Evolutionary conservation across 768 basidiomycete genomes (phyloP).

Genomic region (Serendipita sp.): DNA sequence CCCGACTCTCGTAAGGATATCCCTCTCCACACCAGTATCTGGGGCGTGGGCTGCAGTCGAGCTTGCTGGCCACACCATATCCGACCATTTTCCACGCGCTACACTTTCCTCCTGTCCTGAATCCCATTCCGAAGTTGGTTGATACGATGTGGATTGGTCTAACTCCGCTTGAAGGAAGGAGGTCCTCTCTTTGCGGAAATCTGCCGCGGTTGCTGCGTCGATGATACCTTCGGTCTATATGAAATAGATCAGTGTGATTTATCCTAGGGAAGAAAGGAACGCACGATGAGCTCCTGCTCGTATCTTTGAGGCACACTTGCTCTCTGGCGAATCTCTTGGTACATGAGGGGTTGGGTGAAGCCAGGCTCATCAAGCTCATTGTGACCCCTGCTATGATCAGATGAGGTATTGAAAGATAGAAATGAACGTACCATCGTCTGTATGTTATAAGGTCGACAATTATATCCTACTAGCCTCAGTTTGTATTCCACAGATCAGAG

Average conservation of each 20-base stretch:
- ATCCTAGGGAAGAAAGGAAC: slow-evolving; percentile 14
- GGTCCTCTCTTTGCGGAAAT: slow-evolving; percentile 43
- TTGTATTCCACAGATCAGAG: background rate
- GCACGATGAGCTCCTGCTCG: slow-evolving; percentile 58
- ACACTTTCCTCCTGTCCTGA: slow-evolving; percentile 25
- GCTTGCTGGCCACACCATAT: slow-evolving; percentile 45
- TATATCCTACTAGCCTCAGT: slow-evolving; percentile 36
- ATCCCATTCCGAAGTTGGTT: slow-evolving; percentile 18
- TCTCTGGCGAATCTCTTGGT: slow-evolving; percentile 64
- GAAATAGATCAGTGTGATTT: slow-evolving; percentile 7
- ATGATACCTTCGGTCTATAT: slow-evolving; percentile 36
- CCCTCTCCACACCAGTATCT: slow-evolving; percentile 46
- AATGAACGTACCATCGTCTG: slow-evolving; percentile 45
- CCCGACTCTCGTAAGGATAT: slow-evolving; percentile 41
- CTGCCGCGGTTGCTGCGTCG: slow-evolving; percentile 29
- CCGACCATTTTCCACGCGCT: slow-evolving; percentile 51
- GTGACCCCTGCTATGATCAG: slow-evolving; percentile 43
- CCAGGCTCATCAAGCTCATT: slow-evolving; percentile 79
- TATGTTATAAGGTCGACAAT: slow-evolving; percentile 84
- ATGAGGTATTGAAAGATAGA: background rate
- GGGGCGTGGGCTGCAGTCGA: slow-evolving; percentile 36
- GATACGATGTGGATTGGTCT: slow-evolving; percentile 29
- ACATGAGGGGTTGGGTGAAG: slow-evolving; percentile 84
- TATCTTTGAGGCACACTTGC: slow-evolving; percentile 68
- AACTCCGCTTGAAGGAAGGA: slow-evolving; percentile 48